Percentiles rank a stretch among this genome's conserved stretches.
phyloP scores from a whole-genome alignment of 2,329 filamentous ascomycete species.

The Penicillium nordicum region DNA sequence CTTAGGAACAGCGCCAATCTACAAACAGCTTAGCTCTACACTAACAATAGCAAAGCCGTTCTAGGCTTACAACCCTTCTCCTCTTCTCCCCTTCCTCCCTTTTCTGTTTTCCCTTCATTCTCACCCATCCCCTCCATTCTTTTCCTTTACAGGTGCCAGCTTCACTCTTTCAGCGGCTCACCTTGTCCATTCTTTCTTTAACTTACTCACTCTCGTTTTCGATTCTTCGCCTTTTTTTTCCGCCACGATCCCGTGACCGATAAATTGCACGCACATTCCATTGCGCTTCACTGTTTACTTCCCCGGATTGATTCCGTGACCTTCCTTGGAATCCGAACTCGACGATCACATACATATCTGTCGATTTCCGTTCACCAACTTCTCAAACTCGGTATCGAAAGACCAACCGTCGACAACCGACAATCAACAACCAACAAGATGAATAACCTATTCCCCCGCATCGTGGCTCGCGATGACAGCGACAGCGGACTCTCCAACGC shows the following conservation, averaged over 20 bases:
- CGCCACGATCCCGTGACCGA: slow-evolving; percentile 2
- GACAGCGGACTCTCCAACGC: slow-evolving; percentile 53
- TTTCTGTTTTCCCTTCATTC: slow-evolving; percentile 27
- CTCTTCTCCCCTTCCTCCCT: slow-evolving; percentile 19
- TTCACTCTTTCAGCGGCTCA: slow-evolving; percentile 64
- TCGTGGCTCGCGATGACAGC: slow-evolving; percentile 51
- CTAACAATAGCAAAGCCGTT: slow-evolving; percentile 18
- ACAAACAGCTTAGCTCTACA: slow-evolving; percentile 16
- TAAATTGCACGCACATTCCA: not conserved
- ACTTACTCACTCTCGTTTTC: slow-evolving; percentile 9
- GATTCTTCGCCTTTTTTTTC: slow-evolving; percentile 7
- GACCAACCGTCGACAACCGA: slow-evolving; percentile 4
- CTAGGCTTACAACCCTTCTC: slow-evolving; percentile 15
- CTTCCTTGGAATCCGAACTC: slow-evolving; percentile 18
- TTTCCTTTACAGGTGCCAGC: slow-evolving; percentile 48
- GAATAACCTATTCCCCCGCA: slow-evolving; percentile 43
- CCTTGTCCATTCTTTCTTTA: slow-evolving; percentile 46
- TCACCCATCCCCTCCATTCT: slow-evolving; percentile 22
- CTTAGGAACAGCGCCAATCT: slow-evolving; percentile 42
- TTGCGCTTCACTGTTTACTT: slow-evolving; percentile 1
- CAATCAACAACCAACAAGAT: slow-evolving; percentile 17
- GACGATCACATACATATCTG: slow-evolving; percentile 17
- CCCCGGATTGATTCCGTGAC: slow-evolving; percentile 18
- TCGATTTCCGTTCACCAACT: not conserved
- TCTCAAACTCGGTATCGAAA: not conserved